Conservation (phyloP, 2,329 filamentous ascomycete genomes). For the Knufia fluminis region DNA sequence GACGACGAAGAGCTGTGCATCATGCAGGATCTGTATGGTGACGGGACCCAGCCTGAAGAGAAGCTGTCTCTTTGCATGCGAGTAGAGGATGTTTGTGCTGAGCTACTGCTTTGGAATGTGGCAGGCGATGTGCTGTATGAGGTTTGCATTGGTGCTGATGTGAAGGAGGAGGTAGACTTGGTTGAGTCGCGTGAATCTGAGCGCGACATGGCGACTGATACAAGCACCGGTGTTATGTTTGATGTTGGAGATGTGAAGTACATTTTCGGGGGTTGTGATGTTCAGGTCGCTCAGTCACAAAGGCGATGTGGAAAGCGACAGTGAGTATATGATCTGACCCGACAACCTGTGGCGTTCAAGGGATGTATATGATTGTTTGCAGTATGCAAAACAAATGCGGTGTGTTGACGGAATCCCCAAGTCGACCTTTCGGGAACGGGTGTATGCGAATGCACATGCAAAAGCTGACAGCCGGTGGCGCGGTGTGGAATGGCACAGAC, state of each 20-base stretch:
- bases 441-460: constrained; percentile 4
- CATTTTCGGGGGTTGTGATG: constrained; percentile 11
- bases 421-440: background rate
- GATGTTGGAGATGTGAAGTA: constrained; percentile 21
- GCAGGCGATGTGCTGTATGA: constrained; percentile 18
- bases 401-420: background rate
- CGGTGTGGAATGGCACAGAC: constrained; percentile 5
- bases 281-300: background rate
- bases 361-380: constrained; percentile 1
- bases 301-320: background rate
- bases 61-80: constrained; percentile 21
- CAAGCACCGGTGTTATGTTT: constrained; percentile 21
- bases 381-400: background rate
- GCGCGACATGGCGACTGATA: constrained; percentile 23
- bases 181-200: constrained; percentile 23
- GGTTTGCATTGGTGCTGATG: constrained; percentile 17
- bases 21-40: constrained; percentile 22
- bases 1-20: constrained; percentile 14
- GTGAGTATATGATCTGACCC: background rate
- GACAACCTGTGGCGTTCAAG: background rate
- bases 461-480: constrained; percentile 3
- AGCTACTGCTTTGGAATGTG: constrained; percentile 13
- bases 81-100: constrained; percentile 13
- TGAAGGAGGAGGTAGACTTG: constrained; percentile 11
- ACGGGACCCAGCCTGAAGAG: constrained; percentile 21